phyloP scores from a whole-genome alignment of 2,329 filamentous ascomycete genomes.

The Pleomassaria siparia region DNA sequence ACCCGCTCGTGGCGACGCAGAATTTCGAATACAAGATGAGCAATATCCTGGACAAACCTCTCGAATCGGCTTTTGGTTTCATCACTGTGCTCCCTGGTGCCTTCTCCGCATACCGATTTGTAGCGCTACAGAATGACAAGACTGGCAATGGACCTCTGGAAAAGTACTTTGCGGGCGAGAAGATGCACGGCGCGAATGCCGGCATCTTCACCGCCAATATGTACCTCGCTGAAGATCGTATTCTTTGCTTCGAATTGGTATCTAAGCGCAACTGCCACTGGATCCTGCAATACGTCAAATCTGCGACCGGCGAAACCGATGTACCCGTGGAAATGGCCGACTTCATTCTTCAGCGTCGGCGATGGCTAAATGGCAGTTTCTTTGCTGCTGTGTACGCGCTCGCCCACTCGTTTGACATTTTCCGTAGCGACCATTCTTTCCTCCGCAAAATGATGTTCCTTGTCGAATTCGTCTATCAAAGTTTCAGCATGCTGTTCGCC shows the following conservation, averaged over 20 bases:
- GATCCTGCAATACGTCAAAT: conserved; percentile 98
- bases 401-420: conserved; percentile 94
- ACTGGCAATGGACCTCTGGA: conserved; percentile 88
- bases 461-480: conserved; percentile 92
- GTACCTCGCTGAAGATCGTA: conserved; percentile 98
- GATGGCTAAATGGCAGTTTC: conserved; percentile 98
- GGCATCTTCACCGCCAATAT: conserved; percentile 99
- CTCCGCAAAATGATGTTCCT: conserved; percentile 87
- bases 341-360: conserved; percentile 89
- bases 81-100: conserved; percentile 95
- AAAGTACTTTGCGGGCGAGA: conserved; percentile 97
- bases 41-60: conserved; percentile 96
- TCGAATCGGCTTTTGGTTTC: conserved; percentile 97
- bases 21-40: conserved; percentile 99
- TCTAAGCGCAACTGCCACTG: conserved; percentile 96
- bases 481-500: conserved; percentile 94
- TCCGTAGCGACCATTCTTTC: conserved; percentile 86
- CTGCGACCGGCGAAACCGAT: conserved; percentile 93
- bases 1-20: conserved; percentile 91
- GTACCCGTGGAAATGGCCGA: conserved; percentile 93
- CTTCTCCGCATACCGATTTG: conserved; percentile 95
- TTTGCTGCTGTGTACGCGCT: conserved; percentile 96
- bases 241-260: conserved; percentile 97
- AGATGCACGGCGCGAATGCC: conserved; percentile 87
- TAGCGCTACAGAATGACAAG: conserved; percentile 95